Evolutionary conservation across 2,329 filamentous ascomycete genomes (phyloP).

Genomic region (Colletotrichum karsti): DNA sequence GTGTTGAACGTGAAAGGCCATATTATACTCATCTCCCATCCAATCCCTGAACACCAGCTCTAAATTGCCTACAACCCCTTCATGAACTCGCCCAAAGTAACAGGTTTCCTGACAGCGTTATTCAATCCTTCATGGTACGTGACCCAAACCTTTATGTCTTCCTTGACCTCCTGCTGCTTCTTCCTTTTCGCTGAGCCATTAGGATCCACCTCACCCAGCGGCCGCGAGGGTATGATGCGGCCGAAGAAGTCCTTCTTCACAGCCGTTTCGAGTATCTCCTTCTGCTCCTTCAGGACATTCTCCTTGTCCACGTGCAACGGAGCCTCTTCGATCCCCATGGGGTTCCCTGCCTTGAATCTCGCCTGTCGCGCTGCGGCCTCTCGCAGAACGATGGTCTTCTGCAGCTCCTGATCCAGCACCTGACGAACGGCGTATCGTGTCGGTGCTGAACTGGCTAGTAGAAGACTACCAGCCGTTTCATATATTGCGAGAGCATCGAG

Average conservation of each 20-base stretch:
- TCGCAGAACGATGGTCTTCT: constrained; percentile 73
- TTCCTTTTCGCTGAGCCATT: constrained; percentile 37
- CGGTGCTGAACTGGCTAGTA: constrained; percentile 69
- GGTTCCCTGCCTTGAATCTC: constrained; percentile 61
- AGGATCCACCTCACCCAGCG: constrained; percentile 50
- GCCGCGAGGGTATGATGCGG: constrained; percentile 64
- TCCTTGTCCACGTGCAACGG: constrained; percentile 48
- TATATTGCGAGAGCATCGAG: constrained; percentile 84
- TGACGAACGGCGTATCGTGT: constrained; percentile 94
- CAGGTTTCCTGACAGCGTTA: constrained; percentile 90
- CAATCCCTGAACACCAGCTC: not conserved
- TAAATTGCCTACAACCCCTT: constrained; percentile 59
- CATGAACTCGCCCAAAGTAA: constrained; percentile 83
- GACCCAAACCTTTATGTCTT: constrained; percentile 76
- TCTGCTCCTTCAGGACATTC: constrained; percentile 41
- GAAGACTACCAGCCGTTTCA: constrained; percentile 68
- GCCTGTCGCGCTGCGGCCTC: constrained; percentile 73
- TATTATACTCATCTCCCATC: not conserved
- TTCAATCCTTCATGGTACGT: constrained; percentile 91
- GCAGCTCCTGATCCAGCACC: constrained; percentile 90
- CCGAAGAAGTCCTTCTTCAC: constrained; percentile 90
- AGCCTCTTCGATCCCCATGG: constrained; percentile 28
- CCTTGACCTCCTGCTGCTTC: constrained; percentile 40
- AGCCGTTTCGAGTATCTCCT: constrained; percentile 41
- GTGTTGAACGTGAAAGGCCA: not conserved